These are phyloP conservation scores for Terana coerulea DNA, from an alignment of 768 basidiomycete genomes.

Conservation along the genomic window DNA sequence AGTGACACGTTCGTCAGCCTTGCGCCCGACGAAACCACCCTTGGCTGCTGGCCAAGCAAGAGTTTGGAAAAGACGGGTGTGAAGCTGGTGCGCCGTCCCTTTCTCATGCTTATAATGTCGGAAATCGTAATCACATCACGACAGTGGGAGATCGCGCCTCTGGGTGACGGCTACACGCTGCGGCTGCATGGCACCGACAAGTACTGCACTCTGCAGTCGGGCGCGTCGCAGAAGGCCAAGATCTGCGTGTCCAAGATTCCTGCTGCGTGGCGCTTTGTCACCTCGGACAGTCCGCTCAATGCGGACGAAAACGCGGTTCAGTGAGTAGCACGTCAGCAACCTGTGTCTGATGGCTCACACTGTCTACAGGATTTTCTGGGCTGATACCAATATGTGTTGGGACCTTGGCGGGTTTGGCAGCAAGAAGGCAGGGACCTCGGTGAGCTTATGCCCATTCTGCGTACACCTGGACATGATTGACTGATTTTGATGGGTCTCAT, in stretches of 20 bases:
- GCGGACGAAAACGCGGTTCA: not conserved
- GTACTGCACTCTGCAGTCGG: conserved; percentile 5
- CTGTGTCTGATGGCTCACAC: not conserved
- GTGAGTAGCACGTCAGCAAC: not conserved
- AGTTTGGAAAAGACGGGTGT: not conserved
- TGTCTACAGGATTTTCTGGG: conserved; percentile 4
- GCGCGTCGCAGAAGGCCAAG: not conserved
- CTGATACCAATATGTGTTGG: conserved; percentile 3
- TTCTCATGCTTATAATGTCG: not conserved
- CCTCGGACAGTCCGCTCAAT: not conserved
- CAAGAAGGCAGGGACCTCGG: not conserved
- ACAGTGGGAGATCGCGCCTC: conserved; percentile 7
- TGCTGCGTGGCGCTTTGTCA: conserved; percentile 6
- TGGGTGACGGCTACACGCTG: conserved; percentile 3
- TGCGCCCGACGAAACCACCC: conserved; percentile 2
- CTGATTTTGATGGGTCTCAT: not conserved
- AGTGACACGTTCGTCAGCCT: conserved; percentile 2
- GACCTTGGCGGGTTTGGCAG: conserved; percentile 2
- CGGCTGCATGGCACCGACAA: conserved; percentile 6
- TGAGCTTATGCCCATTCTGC: not conserved
- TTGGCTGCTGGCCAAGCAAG: conserved; percentile 2
- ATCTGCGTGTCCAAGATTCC: conserved; percentile 1
- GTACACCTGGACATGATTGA: not conserved
- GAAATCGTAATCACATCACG: not conserved
- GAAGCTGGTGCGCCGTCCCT: not conserved